Conservation (phyloP, 768 basidiomycete species). For the Lactifluus piperatus region DNA sequence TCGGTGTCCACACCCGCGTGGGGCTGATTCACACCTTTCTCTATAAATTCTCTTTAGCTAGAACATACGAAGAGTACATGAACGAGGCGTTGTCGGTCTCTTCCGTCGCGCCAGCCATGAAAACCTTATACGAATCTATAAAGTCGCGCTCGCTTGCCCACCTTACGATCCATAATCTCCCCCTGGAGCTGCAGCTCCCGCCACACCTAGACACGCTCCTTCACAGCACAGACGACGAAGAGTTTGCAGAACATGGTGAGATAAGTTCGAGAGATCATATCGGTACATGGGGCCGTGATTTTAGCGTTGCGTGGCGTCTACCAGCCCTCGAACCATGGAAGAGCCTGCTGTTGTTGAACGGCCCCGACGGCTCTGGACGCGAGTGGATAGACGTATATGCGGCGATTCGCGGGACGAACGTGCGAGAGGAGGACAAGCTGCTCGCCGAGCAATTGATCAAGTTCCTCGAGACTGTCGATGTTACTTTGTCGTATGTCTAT, state of each 20-base stretch:
- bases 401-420: constrained; percentile 49
- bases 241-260: constrained; percentile 37
- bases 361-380: constrained; percentile 36
- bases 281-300: constrained; percentile 54
- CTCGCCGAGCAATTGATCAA: constrained; percentile 64
- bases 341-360: constrained; percentile 69
- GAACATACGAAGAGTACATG: constrained; percentile 49
- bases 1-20: no score
- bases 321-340: constrained; percentile 86
- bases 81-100: constrained; percentile 52
- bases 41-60: constrained; percentile 38
- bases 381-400: constrained; percentile 44
- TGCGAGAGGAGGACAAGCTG: constrained; percentile 54
- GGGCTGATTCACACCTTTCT: not conserved
- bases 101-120: constrained; percentile 73
- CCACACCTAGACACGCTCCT: constrained; percentile 68
- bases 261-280: constrained; percentile 44
- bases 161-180: constrained; percentile 67
- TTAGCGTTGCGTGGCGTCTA: constrained; percentile 65
- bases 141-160: constrained; percentile 70
- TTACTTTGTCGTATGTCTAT: constrained; percentile 63
- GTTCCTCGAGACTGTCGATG: constrained; percentile 65
- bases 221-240: constrained; percentile 53
- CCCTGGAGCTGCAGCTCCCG: constrained; percentile 81
- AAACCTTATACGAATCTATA: constrained; percentile 68